Conservation (phyloP, 2,329 filamentous ascomycete genomes). For the Monilinia vaccinii-corymbosi region DNA sequence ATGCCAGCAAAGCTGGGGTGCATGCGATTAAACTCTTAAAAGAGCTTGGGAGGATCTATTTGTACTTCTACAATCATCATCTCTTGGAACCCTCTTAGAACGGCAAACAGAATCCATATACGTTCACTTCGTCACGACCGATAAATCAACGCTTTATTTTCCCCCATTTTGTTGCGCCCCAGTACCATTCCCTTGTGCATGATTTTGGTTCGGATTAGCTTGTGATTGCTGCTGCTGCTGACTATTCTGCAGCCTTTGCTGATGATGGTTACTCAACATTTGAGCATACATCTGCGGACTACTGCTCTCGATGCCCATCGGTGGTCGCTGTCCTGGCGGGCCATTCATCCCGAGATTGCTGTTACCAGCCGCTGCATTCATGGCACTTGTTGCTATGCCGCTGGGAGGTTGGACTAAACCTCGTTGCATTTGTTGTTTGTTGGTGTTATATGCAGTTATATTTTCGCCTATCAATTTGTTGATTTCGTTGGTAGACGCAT, state of each 20-base stretch:
- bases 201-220: neutral
- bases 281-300: slow-evolving; percentile 41
- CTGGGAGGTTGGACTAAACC: slow-evolving; percentile 28
- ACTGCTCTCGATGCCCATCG: slow-evolving; percentile 31
- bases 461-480: slow-evolving; percentile 30
- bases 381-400: slow-evolving; percentile 40
- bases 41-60: slow-evolving; percentile 1
- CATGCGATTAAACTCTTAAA: neutral
- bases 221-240: slow-evolving; percentile 24
- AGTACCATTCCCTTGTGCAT: slow-evolving; percentile 10
- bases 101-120: neutral
- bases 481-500: slow-evolving; percentile 4
- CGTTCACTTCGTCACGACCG: neutral
- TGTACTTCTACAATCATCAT: slow-evolving; percentile 7
- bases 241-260: slow-evolving; percentile 21
- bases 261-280: slow-evolving; percentile 41
- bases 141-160: neutral
- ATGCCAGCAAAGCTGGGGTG: neutral
- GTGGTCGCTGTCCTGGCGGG: slow-evolving; percentile 6
- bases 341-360: slow-evolving; percentile 12
- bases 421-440: slow-evolving; percentile 21
- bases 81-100: neutral
- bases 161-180: slow-evolving; percentile 11
- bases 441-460: slow-evolving; percentile 4
- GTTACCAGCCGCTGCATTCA: slow-evolving; percentile 40